Percentiles rank a stretch among this genome's conserved stretches.
These are phyloP conservation scores for Colletotrichum neosansevieriae DNA, from an alignment of 2,329 filamentous ascomycete genomes.

Conservation along the genomic window DNA sequence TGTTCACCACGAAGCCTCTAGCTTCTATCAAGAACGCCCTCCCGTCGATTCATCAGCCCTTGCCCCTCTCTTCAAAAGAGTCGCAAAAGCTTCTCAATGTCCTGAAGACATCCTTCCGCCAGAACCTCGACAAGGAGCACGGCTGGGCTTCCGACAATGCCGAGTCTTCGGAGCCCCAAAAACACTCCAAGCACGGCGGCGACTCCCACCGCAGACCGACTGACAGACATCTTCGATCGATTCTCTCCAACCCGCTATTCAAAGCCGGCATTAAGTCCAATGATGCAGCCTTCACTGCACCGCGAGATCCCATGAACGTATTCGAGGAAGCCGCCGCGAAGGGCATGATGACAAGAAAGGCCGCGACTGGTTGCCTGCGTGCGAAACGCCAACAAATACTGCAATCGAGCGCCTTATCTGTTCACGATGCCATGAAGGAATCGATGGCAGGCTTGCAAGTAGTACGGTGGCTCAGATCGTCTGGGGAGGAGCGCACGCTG, in stretches of 20 bases:
- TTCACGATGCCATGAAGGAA: constrained; percentile 51
- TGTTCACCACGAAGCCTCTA: constrained; percentile 53
- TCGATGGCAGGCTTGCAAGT: constrained; percentile 62
- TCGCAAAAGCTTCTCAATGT: constrained; percentile 67
- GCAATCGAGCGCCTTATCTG: constrained; percentile 48
- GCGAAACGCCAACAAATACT: constrained; percentile 58
- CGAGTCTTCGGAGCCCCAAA: constrained; percentile 34
- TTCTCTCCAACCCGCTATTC: constrained; percentile 70
- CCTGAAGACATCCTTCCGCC: constrained; percentile 68
- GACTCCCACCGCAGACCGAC: constrained; percentile 51
- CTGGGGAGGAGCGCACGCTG: constrained; percentile 60
- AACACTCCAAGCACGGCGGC: constrained; percentile 15
- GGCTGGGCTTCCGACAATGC: constrained; percentile 55
- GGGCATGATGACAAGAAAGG: constrained; percentile 67
- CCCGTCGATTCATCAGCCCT: constrained; percentile 63
- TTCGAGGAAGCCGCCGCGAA: constrained; percentile 68
- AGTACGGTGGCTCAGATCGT: constrained; percentile 65
- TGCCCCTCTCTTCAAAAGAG: constrained; percentile 62
- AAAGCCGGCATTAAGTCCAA: constrained; percentile 48
- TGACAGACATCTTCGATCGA: constrained; percentile 66
- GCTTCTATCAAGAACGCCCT: constrained; percentile 56
- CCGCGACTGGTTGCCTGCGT: constrained; percentile 66
- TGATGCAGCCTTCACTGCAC: constrained; percentile 28
- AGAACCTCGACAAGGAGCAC: constrained; percentile 69
- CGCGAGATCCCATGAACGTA: constrained; percentile 63